Evolutionary conservation across 2,329 filamentous ascomycete genomes (phyloP).

Genomic region (Aspergillus sp.): DNA sequence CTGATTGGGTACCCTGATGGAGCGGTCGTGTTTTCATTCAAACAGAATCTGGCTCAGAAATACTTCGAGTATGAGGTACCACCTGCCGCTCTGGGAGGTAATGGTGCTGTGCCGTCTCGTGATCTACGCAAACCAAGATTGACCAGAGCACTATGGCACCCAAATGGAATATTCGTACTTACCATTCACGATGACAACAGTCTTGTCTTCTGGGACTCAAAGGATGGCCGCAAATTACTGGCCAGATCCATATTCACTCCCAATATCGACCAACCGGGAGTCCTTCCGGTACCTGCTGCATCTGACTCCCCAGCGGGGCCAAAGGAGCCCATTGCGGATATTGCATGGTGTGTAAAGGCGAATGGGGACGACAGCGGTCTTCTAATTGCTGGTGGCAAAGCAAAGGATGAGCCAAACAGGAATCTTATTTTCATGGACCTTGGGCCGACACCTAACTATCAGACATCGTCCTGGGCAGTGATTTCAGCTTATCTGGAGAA

Average conservation of each 20-base stretch:
- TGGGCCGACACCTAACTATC: slow-evolving; percentile 84
- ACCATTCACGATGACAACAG: slow-evolving; percentile 90
- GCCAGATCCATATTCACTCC: slow-evolving; percentile 78
- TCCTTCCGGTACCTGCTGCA: slow-evolving; percentile 47
- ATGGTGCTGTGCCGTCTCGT: slow-evolving; percentile 65
- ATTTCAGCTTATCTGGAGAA: slow-evolving; percentile 78
- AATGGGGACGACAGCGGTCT: slow-evolving; percentile 93
- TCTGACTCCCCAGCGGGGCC: slow-evolving; percentile 58
- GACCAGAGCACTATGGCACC: slow-evolving; percentile 90
- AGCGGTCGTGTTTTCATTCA: slow-evolving; percentile 90
- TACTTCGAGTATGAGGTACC: slow-evolving; percentile 85
- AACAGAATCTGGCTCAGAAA: slow-evolving; percentile 77
- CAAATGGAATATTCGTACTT: slow-evolving; percentile 85
- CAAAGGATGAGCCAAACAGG: slow-evolving; percentile 68
- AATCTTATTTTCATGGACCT: slow-evolving; percentile 89
- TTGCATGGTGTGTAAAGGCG: slow-evolving; percentile 91
- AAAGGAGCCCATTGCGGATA: slow-evolving; percentile 75
- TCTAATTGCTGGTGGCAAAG: slow-evolving; percentile 80
- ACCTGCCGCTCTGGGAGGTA: slow-evolving; percentile 78
- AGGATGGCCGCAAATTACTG: slow-evolving; percentile 81
- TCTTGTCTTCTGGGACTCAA: slow-evolving; percentile 91
- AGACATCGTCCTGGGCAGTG: slow-evolving; percentile 86
- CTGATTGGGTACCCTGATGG: slow-evolving; percentile 90
- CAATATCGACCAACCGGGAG: slow-evolving; percentile 70
- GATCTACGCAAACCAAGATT: slow-evolving; percentile 72